Evolutionary conservation across 2,329 filamentous ascomycete genomes (phyloP), one percentile per base, ranked within the genome.

Genomic region (Penicillium griseofulvum): DNA sequence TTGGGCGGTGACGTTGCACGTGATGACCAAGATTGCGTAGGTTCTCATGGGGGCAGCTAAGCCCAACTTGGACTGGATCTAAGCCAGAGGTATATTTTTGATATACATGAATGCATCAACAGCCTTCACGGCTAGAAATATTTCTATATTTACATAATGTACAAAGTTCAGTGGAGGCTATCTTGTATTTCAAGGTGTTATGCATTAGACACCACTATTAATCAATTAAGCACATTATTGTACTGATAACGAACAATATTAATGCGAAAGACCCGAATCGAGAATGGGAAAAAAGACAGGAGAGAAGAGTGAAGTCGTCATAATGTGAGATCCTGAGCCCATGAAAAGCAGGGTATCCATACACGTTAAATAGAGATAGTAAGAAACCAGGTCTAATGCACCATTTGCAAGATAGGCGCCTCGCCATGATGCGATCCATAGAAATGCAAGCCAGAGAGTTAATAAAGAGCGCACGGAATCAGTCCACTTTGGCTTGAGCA

Each of bases 401-500:
- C 49, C 34, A n/a, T 22, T 12, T 14, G 36, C 36, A 43, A 52
- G 36, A 19, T 46, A 31, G 37, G 36, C 46, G 54, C 34, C 43
- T 38, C 14, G n/a, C 42, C 29, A 46, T 29, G 14, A 34, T 19
- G 26, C 19, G 19, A 28, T 41, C 29, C 49, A 49, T 52, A 31
- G 56, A 42, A 29, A 57, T 45, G 38, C 31, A 54, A 51, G 34
- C 12, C n/a, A 41, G n/a, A 41, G 3, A 39, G 26, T 16, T 28
- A 37, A 28, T 5, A 29, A n/a, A 39, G n/a, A 33, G 22, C 12
- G 24, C 12, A 19, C 17, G 19, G 16, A 36, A n/a, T 62, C 64
- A 91, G 73, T 93, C 89, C 66, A 91, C 84, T 76, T 90, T 90
- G 19, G 89, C 89, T 65, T 81, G 85, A 56, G 86, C 85, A 41